A percentile compares a stretch with the other conserved stretches of the same genome.
phyloP scores from a whole-genome alignment of 768 basidiomycete genomes.

The Amanita molliuscula region DNA sequence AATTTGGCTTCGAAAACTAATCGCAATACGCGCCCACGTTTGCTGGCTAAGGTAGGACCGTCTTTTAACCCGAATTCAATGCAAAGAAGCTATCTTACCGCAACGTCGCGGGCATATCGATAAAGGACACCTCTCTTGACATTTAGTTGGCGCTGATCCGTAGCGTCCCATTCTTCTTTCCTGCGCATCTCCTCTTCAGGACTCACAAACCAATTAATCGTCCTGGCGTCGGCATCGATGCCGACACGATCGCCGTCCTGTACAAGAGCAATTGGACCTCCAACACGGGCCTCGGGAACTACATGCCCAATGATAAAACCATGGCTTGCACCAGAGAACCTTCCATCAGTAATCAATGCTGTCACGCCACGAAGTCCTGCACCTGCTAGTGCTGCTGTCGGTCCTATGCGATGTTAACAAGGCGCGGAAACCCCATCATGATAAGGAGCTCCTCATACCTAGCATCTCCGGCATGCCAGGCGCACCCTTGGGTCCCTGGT shows the following conservation, averaged over 20 bases:
- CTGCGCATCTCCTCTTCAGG: constrained; percentile 56
- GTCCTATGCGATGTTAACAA: constrained; percentile 31
- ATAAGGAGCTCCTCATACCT: constrained; percentile 15
- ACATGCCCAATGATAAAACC: constrained; percentile 49
- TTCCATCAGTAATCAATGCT: constrained; percentile 80
- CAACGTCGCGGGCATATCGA: constrained; percentile 80
- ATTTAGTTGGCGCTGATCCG: constrained; percentile 51
- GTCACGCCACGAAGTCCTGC: constrained; percentile 73
- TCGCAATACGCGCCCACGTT: constrained; percentile 79
- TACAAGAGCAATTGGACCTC: constrained; percentile 83
- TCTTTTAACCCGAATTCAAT: not conserved
- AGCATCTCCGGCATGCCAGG: constrained; percentile 84
- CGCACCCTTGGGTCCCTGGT: constrained; percentile 86
- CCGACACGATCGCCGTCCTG: constrained; percentile 72
- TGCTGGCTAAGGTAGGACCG: constrained; percentile 47
- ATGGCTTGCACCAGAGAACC: constrained; percentile 74
- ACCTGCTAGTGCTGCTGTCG: constrained; percentile 77
- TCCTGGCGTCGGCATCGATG: constrained; percentile 56
- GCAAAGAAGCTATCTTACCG: constrained; percentile 41
- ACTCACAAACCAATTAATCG: constrained; percentile 65
- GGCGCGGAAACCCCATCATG: not conserved
- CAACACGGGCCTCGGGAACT: constrained; percentile 56
- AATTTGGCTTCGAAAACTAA: constrained; percentile 21
- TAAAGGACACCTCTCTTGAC: constrained; percentile 67
- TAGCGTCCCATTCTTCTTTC: constrained; percentile 57